Percentiles rank a stretch among this genome's conserved stretches.
Conservation (phyloP, 2,329 filamentous ascomycete species). For the Colletotrichum costaricense region DNA sequence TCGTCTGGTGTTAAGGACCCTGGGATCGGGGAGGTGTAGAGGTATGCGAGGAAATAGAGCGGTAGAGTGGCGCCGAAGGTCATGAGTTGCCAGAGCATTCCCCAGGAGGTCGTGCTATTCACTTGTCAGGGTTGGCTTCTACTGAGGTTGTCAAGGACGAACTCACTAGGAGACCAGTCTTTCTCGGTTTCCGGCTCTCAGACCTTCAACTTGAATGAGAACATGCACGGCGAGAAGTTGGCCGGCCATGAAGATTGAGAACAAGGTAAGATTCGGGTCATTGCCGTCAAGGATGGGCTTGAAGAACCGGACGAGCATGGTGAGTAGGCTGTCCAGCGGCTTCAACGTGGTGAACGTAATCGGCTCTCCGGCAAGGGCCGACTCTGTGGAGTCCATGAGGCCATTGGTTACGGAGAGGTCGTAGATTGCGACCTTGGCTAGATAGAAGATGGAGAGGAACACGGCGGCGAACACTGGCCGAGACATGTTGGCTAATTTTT, state of each 20-base stretch:
- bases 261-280: conserved; percentile 33
- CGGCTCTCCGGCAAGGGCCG: conserved; percentile 1
- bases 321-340: conserved; percentile 35
- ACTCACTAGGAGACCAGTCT: conserved; percentile 38
- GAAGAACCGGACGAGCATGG: conserved; percentile 36
- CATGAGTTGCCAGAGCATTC: conserved; percentile 38
- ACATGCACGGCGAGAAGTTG: conserved; percentile 38
- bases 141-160: neutral
- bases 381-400: neutral
- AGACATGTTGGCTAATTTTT: neutral
- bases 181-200: conserved; percentile 36
- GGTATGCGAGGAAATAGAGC: conserved; percentile 38
- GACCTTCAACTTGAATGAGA: conserved; percentile 36
- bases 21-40: conserved; percentile 38
- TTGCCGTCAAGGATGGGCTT: conserved; percentile 35
- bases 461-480: conserved; percentile 6
- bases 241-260: conserved; percentile 37
- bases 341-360: conserved; percentile 37
- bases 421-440: conserved; percentile 24
- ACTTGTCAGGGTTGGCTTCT: neutral
- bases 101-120: conserved; percentile 38
- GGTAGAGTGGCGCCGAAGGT: conserved; percentile 40
- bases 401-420: conserved; percentile 25
- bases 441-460: conserved; percentile 13
- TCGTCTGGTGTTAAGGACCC: neutral